Conservation (phyloP, 2,329 filamentous ascomycete genomes). For the Orbilia quercus region DNA sequence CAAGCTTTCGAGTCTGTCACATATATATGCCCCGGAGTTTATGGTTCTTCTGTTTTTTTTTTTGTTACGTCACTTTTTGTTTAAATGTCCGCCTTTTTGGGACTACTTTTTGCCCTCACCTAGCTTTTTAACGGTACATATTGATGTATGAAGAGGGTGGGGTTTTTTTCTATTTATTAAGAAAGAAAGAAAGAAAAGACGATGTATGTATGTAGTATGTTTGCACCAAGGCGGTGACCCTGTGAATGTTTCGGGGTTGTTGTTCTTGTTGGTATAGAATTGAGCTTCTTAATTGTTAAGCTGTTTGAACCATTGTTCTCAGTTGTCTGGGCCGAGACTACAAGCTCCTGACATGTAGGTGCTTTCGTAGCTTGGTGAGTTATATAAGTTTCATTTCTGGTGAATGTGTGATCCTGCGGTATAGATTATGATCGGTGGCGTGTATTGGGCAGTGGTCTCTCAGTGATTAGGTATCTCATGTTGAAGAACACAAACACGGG, state of each 20-base stretch:
- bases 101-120: not conserved
- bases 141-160: slow-evolving; percentile 7
- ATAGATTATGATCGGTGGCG: no score
- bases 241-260: not conserved
- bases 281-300: no score
- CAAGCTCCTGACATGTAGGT: no score
- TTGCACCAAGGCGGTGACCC: not conserved
- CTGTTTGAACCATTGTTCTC: no score
- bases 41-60: not conserved
- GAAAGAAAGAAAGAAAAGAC: not conserved
- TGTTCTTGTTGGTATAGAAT: not conserved
- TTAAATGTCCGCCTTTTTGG: not conserved
- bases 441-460: no score
- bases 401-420: no score
- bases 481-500: no score
- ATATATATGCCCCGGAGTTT: slow-evolving; percentile 6
- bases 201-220: slow-evolving; percentile 1
- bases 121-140: slow-evolving; percentile 4
- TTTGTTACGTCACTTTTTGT: not conserved
- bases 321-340: no score
- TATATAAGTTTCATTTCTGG: no score
- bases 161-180: no score
- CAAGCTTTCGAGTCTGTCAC: not conserved
- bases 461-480: no score
- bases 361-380: no score